These are phyloP conservation scores for Kurtzmaniella quercitrusa DNA, from an alignment of 1,139 yeast species.

Conservation along the genomic window DNA sequence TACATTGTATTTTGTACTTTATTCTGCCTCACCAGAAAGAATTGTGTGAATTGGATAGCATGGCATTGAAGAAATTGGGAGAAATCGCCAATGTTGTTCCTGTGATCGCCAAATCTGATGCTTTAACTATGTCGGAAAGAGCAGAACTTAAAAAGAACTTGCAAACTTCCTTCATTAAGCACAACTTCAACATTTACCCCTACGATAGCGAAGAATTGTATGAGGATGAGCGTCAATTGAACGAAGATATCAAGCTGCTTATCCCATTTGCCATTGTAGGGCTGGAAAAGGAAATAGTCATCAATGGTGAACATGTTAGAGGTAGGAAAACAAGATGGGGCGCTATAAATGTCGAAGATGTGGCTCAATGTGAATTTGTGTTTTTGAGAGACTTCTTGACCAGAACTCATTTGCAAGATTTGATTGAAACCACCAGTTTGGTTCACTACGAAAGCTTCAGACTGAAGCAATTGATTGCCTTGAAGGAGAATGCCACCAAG, in stretches of 20 bases:
- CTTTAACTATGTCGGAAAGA: conserved; percentile 84
- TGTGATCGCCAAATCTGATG: conserved; percentile 89
- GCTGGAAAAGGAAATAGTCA: conserved; percentile 72
- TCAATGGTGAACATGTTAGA: conserved; percentile 74
- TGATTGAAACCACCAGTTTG: conserved; percentile 87
- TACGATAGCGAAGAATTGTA: conserved; percentile 72
- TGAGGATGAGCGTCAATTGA: conserved; percentile 78
- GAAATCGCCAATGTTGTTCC: conserved; percentile 96
- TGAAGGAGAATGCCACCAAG: conserved; percentile 77
- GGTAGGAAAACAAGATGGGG: conserved; percentile 97
- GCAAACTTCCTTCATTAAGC: conserved; percentile 73
- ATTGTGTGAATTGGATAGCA: conserved; percentile 75
- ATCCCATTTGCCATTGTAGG: conserved; percentile 96
- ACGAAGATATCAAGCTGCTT: conserved; percentile 70
- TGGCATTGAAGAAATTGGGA: conserved; percentile 76
- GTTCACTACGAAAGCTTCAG: conserved; percentile 92
- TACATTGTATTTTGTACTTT: conserved; percentile 89
- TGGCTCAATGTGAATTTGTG: conserved; percentile 91
- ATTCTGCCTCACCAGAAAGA: conserved; percentile 85
- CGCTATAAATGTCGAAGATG: conserved; percentile 85
- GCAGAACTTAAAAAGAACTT: conserved; percentile 66
- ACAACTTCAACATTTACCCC: conserved; percentile 81
- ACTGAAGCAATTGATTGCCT: conserved; percentile 87
- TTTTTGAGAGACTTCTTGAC: conserved; percentile 90
- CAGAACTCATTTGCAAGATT: conserved; percentile 92